Conservation (phyloP, 2,329 filamentous ascomycete species). For the Cephalotrichum gorgonifer region DNA sequence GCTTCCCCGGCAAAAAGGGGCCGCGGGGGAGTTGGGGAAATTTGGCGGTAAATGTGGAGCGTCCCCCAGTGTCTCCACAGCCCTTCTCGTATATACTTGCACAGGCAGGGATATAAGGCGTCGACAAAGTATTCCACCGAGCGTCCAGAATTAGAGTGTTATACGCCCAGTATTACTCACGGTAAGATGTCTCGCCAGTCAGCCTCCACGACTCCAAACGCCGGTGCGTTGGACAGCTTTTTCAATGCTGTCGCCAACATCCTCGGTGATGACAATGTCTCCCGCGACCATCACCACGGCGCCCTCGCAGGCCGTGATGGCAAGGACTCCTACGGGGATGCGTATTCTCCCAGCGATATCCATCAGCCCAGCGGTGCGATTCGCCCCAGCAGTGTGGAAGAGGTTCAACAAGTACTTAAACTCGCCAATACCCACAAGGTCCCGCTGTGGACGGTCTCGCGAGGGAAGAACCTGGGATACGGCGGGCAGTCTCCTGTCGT, state of each 20-base stretch:
- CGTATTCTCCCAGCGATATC: background rate
- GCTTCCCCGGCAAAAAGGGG: no score
- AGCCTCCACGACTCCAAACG: no score
- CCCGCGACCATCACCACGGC: background rate
- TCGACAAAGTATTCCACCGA: no score
- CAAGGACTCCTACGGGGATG: background rate
- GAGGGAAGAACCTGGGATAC: slow-evolving; percentile 20
- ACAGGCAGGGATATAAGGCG: no score
- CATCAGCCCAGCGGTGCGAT: background rate
- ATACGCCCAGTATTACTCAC: no score
- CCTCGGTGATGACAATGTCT: background rate
- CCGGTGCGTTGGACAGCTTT: background rate
- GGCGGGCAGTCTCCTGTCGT: slow-evolving; percentile 30
- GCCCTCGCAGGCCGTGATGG: background rate
- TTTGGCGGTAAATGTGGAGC: no score
- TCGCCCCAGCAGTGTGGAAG: background rate
- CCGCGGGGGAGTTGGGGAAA: no score
- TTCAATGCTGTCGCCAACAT: background rate
- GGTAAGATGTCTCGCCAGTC: no score
- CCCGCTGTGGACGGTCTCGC: background rate
- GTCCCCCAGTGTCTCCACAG: no score
- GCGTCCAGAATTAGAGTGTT: no score
- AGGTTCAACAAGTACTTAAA: background rate
- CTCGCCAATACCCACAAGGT: background rate
- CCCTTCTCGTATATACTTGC: no score